Evolutionary conservation across 768 basidiomycete genomes (phyloP).

Genomic region (Tulasnella sp.): DNA sequence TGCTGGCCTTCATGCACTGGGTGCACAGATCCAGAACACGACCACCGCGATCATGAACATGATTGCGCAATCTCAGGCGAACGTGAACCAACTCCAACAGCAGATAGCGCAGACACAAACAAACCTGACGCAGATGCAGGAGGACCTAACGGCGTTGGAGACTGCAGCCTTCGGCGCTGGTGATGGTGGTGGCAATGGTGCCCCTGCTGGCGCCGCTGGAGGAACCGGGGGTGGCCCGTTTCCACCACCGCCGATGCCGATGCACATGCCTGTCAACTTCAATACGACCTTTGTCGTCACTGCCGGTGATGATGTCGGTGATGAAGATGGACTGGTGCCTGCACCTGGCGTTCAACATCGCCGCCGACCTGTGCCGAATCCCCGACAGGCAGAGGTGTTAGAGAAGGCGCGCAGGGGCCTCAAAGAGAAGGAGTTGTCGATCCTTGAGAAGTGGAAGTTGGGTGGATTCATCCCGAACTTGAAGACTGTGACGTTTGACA

Average conservation of each 20-base stretch:
- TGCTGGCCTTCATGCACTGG: neutral
- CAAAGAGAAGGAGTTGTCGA: neutral
- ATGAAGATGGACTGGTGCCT: neutral
- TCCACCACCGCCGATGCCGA: neutral
- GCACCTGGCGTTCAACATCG: neutral
- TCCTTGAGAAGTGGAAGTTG: conserved; percentile 9
- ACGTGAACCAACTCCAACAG: neutral
- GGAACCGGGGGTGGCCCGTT: neutral
- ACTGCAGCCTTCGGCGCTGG: neutral
- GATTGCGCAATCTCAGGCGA: neutral
- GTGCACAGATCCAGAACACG: no score
- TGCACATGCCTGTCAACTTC: neutral
- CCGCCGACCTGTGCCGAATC: neutral
- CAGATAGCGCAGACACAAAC: neutral
- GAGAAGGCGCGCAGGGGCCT: neutral
- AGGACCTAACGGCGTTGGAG: neutral
- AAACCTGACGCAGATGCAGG: neutral
- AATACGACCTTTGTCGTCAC: no score
- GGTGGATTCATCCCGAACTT: neutral
- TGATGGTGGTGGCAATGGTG: neutral
- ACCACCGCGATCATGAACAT: no score
- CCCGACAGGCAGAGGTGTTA: neutral
- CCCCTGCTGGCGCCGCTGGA: neutral
- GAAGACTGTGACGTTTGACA: neutral
- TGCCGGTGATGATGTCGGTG: no score